phyloP scores from a whole-genome alignment of 2,329 filamentous ascomycete genomes.

The Epichloe amarillans region DNA sequence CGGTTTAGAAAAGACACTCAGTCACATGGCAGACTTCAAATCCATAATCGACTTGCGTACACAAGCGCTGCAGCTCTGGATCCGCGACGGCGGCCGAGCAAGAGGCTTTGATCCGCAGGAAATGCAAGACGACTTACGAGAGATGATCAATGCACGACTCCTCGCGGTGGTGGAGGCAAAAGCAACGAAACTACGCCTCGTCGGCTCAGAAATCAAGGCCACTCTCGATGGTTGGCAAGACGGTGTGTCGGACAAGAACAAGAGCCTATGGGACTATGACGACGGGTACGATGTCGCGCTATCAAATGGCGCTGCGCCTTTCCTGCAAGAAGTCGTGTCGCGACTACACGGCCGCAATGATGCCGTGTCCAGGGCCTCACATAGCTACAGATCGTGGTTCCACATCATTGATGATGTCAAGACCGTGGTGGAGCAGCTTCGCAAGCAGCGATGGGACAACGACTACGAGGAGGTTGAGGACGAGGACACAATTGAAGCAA shows the following conservation, averaged over 20 bases:
- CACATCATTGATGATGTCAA: slow-evolving; percentile 56
- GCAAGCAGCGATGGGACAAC: slow-evolving; percentile 60
- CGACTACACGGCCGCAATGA: slow-evolving; percentile 61
- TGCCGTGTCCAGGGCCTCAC: slow-evolving; percentile 46
- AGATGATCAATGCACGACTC: slow-evolving; percentile 55
- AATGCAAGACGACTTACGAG: slow-evolving; percentile 55
- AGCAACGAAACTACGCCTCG: slow-evolving; percentile 47
- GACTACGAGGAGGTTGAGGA: slow-evolving; percentile 62
- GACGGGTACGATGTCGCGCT: slow-evolving; percentile 52
- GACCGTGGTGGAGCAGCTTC: slow-evolving; percentile 49
- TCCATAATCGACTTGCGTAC: slow-evolving; percentile 57
- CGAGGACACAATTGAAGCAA: slow-evolving; percentile 53
- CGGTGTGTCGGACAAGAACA: slow-evolving; percentile 34
- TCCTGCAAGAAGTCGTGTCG: slow-evolving; percentile 56
- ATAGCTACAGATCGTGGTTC: slow-evolving; percentile 60
- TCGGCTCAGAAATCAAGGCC: slow-evolving; percentile 51
- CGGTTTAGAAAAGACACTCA: slow-evolving; percentile 48
- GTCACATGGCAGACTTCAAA: slow-evolving; percentile 50
- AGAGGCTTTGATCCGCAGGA: slow-evolving; percentile 53
- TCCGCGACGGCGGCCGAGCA: slow-evolving; percentile 51
- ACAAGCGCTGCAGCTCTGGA: slow-evolving; percentile 60
- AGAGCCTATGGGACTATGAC: slow-evolving; percentile 50
- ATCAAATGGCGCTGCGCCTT: slow-evolving; percentile 47
- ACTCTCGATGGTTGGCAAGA: slow-evolving; percentile 48
- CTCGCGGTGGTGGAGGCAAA: slow-evolving; percentile 49